Evolutionary conservation across 495 filamentous ascomycete genomes (phyloP), one percentile per base, ranked within the genome.

Genomic region (Penicillium diatomitis): DNA sequence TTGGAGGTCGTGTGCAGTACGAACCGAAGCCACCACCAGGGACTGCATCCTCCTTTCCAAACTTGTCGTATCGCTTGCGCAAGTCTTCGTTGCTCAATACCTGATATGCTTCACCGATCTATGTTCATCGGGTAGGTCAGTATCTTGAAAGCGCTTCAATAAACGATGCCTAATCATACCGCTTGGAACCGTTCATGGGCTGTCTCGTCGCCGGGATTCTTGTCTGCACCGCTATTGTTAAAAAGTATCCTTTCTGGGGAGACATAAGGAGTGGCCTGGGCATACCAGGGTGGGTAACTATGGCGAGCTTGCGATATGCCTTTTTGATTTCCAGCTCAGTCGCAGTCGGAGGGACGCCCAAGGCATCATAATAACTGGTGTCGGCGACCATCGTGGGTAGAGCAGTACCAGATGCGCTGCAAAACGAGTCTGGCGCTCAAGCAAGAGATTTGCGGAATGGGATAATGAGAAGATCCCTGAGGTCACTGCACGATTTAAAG

Each of bases 321-420:
- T 97, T 97, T 75, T 99, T 99, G 70, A 99, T 96, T 54, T 99
- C 94, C 6, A 97, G 82, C 63, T 95, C 89, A 47, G 88, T 85
- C 11, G 92, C 94, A 8, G 83, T 88, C 38, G 90, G 85, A 64
- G 82, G 79, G 58, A 99, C 94, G 49, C 85, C 86, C 9, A 99
- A 77, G 56, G 79, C 82, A 66, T 98, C 94, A 69, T 98, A 98
- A 69, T 92, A 92, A 47, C 78, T 69, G 28, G 86, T 90, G 59
- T 92, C 87, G 46, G 83, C 87, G 51, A 91, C 87, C 87, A 91
- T 91, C 53, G 52, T 74, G 46, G 37, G 38, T 29, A 29, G 44
- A 49, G 37, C 44, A 52, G 44, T 39, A 20, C 33, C 43, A 12
- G 9, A 37, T 28, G 8, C 40, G 43, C 42, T 48, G 38, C 28